Conservation (phyloP, 2,329 filamentous ascomycete genomes). For the Beauveria sp. region DNA sequence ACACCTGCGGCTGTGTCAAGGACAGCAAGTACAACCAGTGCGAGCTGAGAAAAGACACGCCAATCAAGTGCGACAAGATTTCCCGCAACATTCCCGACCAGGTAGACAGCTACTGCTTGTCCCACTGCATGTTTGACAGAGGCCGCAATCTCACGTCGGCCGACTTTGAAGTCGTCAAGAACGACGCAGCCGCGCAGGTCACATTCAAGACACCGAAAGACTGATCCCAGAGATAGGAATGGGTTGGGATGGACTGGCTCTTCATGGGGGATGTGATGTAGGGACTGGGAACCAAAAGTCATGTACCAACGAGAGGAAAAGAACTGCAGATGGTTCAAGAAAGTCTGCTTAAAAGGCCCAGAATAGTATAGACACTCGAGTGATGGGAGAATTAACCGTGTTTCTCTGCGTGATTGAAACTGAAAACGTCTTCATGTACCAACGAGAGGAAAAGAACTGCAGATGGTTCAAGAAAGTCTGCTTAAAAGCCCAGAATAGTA, state of each 20-base stretch:
- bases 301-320: not conserved
- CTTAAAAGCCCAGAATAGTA: too few species aligned
- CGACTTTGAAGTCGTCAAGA: not conserved
- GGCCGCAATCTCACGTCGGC: not conserved
- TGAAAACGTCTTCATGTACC: not conserved
- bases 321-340: too few species aligned
- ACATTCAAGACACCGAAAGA: not conserved
- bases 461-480: too few species aligned
- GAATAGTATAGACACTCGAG: too few species aligned
- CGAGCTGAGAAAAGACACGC: not conserved
- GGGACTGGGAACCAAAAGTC: too few species aligned
- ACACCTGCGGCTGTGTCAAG: constrained; percentile 2
- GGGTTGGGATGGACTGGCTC: not conserved
- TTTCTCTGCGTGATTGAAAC: too few species aligned
- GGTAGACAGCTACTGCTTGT: not conserved
- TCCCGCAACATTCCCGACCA: not conserved
- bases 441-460: too few species aligned
- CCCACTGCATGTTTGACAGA: not conserved
- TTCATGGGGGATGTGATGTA: not conserved
- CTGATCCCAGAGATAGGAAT: not conserved
- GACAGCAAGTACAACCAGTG: not conserved
- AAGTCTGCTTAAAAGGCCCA: too few species aligned
- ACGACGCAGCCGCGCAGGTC: not conserved
- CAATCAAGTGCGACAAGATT: constrained; percentile 2
- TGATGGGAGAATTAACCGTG: too few species aligned